Conservation (phyloP, 371 early-diverging fungal species). For the Phascolomyces articulosus region DNA sequence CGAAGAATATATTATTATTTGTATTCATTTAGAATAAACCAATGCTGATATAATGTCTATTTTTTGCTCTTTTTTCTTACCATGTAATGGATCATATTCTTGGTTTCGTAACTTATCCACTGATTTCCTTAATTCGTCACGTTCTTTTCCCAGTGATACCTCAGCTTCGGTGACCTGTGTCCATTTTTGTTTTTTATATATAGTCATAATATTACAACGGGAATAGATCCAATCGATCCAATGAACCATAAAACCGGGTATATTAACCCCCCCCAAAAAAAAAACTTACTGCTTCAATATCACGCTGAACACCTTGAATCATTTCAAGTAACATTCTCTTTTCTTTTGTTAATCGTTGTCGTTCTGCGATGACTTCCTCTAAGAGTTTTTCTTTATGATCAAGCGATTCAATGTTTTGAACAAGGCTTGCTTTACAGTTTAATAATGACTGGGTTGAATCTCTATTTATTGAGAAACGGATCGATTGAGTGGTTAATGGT, state of each 20-base stretch:
- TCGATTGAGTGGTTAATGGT: too few species aligned
- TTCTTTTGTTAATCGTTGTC: constrained; percentile 41
- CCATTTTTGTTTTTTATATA: too few species aligned
- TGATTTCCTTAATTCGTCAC: constrained; percentile 34
- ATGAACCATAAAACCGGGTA: not conserved
- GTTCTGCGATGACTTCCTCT: constrained; percentile 42
- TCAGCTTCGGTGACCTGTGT: constrained; percentile 35
- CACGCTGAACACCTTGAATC: constrained; percentile 46
- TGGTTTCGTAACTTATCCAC: constrained; percentile 27
- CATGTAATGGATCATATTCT: constrained; percentile 51
- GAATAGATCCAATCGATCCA: too few species aligned
- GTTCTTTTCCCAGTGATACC: constrained; percentile 30
- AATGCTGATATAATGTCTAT: not conserved
- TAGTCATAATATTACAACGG: too few species aligned
- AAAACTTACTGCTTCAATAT: constrained; percentile 39
- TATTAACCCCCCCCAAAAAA: not conserved
- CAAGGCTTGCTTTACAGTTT: constrained; percentile 39
- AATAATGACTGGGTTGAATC: constrained; percentile 22
- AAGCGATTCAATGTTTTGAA: constrained; percentile 37
- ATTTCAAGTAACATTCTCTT: constrained; percentile 40
- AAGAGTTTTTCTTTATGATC: constrained; percentile 37
- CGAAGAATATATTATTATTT: too few species aligned
- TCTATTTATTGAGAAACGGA: too few species aligned
- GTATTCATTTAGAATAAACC: not conserved
- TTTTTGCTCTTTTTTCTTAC: too few species aligned